Base-by-base conservation (phyloP, 345 rosid species). In the Corchorus olitorius region DNA sequence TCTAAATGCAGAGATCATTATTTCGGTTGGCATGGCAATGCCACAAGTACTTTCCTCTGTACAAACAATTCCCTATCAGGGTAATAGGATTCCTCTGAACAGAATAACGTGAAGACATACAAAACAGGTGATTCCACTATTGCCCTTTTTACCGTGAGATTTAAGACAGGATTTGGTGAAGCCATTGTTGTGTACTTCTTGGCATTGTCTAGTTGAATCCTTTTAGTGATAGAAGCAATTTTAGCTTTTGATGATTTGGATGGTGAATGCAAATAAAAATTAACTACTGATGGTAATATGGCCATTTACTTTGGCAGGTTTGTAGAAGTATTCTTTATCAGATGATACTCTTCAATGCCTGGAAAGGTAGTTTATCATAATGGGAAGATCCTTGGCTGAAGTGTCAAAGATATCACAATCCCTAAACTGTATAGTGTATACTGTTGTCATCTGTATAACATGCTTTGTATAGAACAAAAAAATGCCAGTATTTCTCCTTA, bases 1-100 rank as follows among this genome's bases (percentile, higher is more conserved):
- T 68, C 0, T 15, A 12, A 67, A 55, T 79, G 76, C 93, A 93
- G 97, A 93, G 83, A 93, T 93, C 48, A 90, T 91, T 73, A 93
- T 93, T 19, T 91, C 98, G 20, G 88, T 90, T 0, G 98, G 98
- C 16, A 93, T 93, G 98, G 88, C 98, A 19, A 91, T 93, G 97
- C 98, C 98, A 0, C 92, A 90, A 77, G 83, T 90, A 65, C 82
- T 93, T 70, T 85, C 97, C 78, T 88, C 86, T 22, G 65, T 80
- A 53, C 88, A 90, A 69, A 87, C 88, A 80, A 59, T 77, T 78
- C 80, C 85, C 59, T 83, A 84, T 83, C 89, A 81, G 65, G 79
- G 82, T 58, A 86, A 69, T 70, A 86, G 89, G 81, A 81, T 89
- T 73, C 93, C 88, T 43, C 81, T 88, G 20, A 83, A 81, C 82